Percentiles rank a stretch among this genome's conserved stretches.
These are phyloP conservation scores for Hordeum vulgare DNA, from an alignment of 176 grass and related monocot genomes.

Conservation along the genomic window MorexV3_pseudomolecules_assembly NC_058519.1:107518809-107519308, in stretches of 20 bases:
- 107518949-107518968: background rate
- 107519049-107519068: no score
- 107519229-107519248: slow-evolving; percentile 41
- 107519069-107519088: no score
- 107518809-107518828: slow-evolving; percentile 87
- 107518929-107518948: slow-evolving; percentile 38
- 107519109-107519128: slow-evolving; percentile 60
- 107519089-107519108: no score
- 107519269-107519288: slow-evolving; percentile 43
- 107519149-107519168: slow-evolving; percentile 57
- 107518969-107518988: background rate
- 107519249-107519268: slow-evolving; percentile 48
- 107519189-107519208: slow-evolving; percentile 74
- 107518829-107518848: slow-evolving; percentile 92
- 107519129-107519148: slow-evolving; percentile 39
- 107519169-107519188: slow-evolving; percentile 82
- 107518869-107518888: slow-evolving; percentile 64
- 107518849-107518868: slow-evolving; percentile 67
- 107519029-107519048: no score
- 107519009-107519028: no score
- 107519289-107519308: slow-evolving; percentile 37
- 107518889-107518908: slow-evolving; percentile 75
- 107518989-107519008: background rate
- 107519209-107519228: slow-evolving; percentile 74
- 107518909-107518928: slow-evolving; percentile 75